These are phyloP conservation scores for Acorus calamus DNA, from an alignment of 106 monocot genomes.

Conservation along the genomic window DNA sequence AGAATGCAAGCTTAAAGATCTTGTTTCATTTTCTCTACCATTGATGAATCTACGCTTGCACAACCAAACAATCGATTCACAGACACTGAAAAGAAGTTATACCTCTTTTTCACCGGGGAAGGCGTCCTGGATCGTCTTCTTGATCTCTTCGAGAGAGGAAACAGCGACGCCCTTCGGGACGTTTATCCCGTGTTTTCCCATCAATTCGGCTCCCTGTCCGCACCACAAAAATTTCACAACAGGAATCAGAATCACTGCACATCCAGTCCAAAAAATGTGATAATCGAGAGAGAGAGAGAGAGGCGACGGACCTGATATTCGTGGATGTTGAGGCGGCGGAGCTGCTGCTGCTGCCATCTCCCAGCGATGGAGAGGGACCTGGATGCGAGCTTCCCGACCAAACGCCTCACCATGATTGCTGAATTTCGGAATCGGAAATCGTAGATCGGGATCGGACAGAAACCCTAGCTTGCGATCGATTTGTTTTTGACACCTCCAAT, in stretches of 20 bases:
- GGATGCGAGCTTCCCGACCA: constrained; percentile 48
- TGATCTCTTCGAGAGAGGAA: constrained; percentile 48
- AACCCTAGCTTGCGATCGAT: too few relatives aligned
- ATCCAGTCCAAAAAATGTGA: too few relatives aligned
- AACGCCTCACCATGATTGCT: constrained; percentile 52
- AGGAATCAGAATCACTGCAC: background rate
- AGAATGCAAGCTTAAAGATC: too few relatives aligned
- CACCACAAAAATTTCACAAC: background rate
- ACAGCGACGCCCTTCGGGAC: constrained; percentile 79
- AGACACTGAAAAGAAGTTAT: background rate
- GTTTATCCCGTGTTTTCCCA: constrained; percentile 83
- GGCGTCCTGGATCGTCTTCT: constrained; percentile 39
- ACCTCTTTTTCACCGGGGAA: constrained; percentile 83
- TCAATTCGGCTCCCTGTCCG: constrained; percentile 77
- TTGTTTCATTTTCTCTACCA: too few relatives aligned
- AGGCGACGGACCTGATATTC: constrained; percentile 74
- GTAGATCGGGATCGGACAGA: too few relatives aligned
- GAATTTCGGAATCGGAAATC: too few relatives aligned
- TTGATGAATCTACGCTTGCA: too few relatives aligned
- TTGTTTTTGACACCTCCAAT: too few relatives aligned
- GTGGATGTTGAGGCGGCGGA: constrained; percentile 96
- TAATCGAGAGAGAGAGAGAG: background rate
- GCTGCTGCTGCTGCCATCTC: constrained; percentile 87
- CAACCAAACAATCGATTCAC: too few relatives aligned
- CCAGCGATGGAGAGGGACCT: constrained; percentile 57